phyloP scores from a whole-genome alignment of 2,329 filamentous ascomycete genomes.

The Xylariaceae sp. region DNA sequence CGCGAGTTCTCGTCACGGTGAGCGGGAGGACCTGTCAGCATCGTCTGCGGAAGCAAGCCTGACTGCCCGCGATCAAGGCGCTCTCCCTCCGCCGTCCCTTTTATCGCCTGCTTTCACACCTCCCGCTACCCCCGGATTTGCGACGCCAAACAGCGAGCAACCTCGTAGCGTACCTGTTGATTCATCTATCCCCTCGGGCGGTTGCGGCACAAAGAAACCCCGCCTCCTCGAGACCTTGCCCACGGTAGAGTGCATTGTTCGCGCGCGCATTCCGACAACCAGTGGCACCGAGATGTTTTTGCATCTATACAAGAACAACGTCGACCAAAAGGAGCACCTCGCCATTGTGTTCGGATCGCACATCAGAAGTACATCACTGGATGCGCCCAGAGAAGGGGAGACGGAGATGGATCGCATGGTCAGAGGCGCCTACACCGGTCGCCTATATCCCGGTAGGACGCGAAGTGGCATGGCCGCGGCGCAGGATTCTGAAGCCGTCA shows the following conservation, averaged over 20 bases:
- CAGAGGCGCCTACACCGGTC: constrained; percentile 83
- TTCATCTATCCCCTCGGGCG: constrained; percentile 51
- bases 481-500: constrained; percentile 5
- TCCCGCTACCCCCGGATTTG: constrained; percentile 56
- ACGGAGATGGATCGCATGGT: constrained; percentile 91
- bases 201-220: constrained; percentile 60
- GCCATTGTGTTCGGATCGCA: constrained; percentile 92
- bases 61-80: constrained; percentile 12
- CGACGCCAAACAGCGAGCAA: constrained; percentile 43
- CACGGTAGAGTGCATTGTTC: constrained; percentile 85
- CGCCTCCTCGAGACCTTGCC: constrained; percentile 71
- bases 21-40: constrained; percentile 36
- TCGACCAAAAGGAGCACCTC: constrained; percentile 92
- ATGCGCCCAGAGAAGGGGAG: constrained; percentile 67
- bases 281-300: constrained; percentile 93
- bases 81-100: constrained; percentile 57
- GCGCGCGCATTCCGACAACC: constrained; percentile 90
- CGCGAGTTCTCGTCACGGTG: constrained; percentile 14
- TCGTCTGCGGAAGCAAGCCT: constrained; percentile 21
- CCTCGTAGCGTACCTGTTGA: constrained; percentile 56
- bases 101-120: constrained; percentile 84
- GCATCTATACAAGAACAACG: constrained; percentile 87
- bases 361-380: constrained; percentile 69
- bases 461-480: constrained; percentile 57
- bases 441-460: constrained; percentile 77